A percentile compares a stretch with the other conserved stretches of the same genome.
Evolutionary conservation across 1,284 basidiomycete species (phyloP).

Genomic region (Cutaneotrichosporon cavernicola): DNA sequence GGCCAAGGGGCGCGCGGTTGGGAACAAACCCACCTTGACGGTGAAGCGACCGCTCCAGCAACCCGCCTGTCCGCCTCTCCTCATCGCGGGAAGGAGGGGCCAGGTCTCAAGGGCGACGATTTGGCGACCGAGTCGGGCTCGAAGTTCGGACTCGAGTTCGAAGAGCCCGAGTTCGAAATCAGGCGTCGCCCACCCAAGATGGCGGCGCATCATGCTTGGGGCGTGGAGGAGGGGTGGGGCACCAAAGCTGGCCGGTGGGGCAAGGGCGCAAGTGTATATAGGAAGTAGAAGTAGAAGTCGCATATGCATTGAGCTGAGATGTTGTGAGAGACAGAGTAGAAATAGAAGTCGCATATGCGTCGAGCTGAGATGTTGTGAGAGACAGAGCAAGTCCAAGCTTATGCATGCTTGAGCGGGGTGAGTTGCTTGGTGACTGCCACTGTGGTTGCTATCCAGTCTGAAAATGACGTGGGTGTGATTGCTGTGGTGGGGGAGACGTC

Average conservation of each 20-base stretch:
- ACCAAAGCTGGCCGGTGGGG: constrained; percentile 56
- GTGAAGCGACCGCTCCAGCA: constrained; percentile 3
- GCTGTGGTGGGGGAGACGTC: background rate
- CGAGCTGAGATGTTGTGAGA: background rate
- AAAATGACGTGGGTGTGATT: constrained; percentile 8
- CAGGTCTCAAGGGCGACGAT: constrained; percentile 23
- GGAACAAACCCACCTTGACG: constrained; percentile 36
- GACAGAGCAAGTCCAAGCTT: background rate
- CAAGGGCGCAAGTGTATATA: constrained; percentile 42
- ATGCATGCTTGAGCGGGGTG: constrained; percentile 2
- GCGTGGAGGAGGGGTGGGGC: constrained; percentile 55
- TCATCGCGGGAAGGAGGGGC: background rate
- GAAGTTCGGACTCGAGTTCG: constrained; percentile 27
- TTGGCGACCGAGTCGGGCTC: constrained; percentile 26
- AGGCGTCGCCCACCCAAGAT: constrained; percentile 37
- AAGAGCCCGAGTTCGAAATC: background rate
- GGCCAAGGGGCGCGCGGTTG: constrained; percentile 48
- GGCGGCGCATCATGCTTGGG: constrained; percentile 49
- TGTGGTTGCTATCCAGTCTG: background rate
- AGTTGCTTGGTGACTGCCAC: constrained; percentile 2
- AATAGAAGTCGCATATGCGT: background rate
- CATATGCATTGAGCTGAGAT: background rate
- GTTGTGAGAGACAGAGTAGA: background rate
- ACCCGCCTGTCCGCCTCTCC: background rate
- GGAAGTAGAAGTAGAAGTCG: background rate